phyloP scores from a whole-genome alignment of 768 basidiomycete genomes.

The Royoungia palumana region DNA sequence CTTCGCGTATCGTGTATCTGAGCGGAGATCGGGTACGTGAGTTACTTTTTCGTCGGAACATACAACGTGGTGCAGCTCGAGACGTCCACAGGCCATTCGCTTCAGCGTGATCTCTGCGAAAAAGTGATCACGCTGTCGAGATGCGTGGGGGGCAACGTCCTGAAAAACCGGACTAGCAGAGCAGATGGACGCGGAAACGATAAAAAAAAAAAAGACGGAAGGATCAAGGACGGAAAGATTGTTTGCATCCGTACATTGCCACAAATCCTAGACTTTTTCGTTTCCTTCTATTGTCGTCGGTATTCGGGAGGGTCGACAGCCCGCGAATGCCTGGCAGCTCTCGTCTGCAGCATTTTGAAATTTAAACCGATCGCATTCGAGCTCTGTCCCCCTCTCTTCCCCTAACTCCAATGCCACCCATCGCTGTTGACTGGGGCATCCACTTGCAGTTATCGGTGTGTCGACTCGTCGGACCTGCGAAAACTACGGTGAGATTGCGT shows the following conservation, averaged over 20 bases:
- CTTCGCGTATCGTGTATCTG: constrained; percentile 10
- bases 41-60: constrained; percentile 15
- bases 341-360: constrained; percentile 25
- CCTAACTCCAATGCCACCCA: not conserved
- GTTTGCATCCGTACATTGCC: constrained; percentile 33
- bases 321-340: constrained; percentile 20
- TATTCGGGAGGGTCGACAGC: constrained; percentile 22
- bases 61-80: constrained; percentile 16
- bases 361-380: constrained; percentile 16
- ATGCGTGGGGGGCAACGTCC: constrained; percentile 5
- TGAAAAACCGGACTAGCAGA: constrained; percentile 1
- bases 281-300: constrained; percentile 24
- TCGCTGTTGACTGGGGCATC: constrained; percentile 1
- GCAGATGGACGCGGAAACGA: constrained; percentile 28
- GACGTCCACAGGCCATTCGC: constrained; percentile 23
- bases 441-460: not conserved
- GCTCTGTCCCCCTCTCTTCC: constrained; percentile 1
- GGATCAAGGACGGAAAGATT: too few species aligned
- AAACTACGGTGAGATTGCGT: not conserved
- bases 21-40: constrained; percentile 16
- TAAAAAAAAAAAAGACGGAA: constrained; percentile 22
- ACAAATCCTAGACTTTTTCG: constrained; percentile 18
- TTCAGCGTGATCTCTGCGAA: constrained; percentile 9
- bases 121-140: constrained; percentile 7
- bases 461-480: not conserved